Conservation (phyloP, 1,284 basidiomycete species). For the Malassezia dermatis region DNA sequence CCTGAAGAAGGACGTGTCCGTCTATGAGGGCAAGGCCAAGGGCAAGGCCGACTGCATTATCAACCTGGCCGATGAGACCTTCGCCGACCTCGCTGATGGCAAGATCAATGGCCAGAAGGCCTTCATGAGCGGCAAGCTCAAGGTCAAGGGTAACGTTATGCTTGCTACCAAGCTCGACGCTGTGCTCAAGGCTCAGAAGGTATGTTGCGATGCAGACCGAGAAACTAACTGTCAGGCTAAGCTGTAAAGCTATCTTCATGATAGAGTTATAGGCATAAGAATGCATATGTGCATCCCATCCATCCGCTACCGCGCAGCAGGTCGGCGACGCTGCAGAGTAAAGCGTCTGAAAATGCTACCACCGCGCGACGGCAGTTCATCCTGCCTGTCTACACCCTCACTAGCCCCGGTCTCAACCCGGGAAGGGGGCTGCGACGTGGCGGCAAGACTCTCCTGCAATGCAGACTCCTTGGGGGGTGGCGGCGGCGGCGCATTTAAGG, state of each 20-base stretch:
- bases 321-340: not conserved
- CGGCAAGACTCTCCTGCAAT: not conserved
- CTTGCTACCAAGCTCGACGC: conserved; percentile 33
- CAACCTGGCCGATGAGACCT: conserved; percentile 45
- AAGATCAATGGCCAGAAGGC: conserved; percentile 49
- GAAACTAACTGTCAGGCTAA: conserved; percentile 15
- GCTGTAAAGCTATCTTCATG: conserved; percentile 18
- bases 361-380: not conserved
- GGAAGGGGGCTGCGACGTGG: not conserved
- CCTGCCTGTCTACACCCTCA: not conserved
- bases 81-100: conserved; percentile 45
- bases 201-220: not conserved
- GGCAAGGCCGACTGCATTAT: conserved; percentile 48
- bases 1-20: conserved; percentile 61
- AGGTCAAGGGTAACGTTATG: conserved; percentile 46
- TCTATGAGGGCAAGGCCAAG: conserved; percentile 47
- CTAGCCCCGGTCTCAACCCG: not conserved
- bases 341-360: not conserved
- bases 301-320: not conserved
- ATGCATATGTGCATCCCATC: not conserved
- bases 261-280: not conserved
- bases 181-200: conserved; percentile 30
- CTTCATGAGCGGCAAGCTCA: conserved; percentile 37
- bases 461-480: not conserved
- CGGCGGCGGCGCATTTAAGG: not conserved